Base-by-base conservation (phyloP, 768 basidiomycete genomes). In the Scleroderma citrinum region DNA sequence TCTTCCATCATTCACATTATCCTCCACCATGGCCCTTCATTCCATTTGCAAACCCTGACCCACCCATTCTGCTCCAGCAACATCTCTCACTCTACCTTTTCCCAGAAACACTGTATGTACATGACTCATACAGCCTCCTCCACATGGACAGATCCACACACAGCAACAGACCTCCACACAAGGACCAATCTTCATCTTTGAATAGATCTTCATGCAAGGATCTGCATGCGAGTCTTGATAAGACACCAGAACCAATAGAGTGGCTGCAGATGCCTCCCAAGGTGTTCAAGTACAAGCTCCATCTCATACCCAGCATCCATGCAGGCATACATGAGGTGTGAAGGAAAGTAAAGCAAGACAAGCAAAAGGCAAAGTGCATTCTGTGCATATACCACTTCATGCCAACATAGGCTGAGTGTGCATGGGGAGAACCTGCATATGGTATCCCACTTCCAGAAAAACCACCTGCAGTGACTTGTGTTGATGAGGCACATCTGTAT, bases 401-500 rank as follows among this genome's bases (percentile, higher is more conserved):
- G 50, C 53, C 38, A 41, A 40, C 54, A 41, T 31, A 55, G 56
- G 38, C 52, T 26, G 56, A 61, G 59, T 46, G 32, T 58, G 51
- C 42, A 67, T 41, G 57, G 49, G 7, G 29, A 36, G 65, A 57
- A 2, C 66, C 61, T 1, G 61, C 39, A 13, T 56, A 71, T 35
- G 71, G 58, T 35, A 60, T 70, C 10, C 42, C 63, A 0, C 59
- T 63, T 39, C 63, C 60, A n/a, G 62, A 64, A 23, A 59, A 51
- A 20, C 61, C 65, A 0, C 54, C 50, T 4, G 54, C 49, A 14
- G 31, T 20, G 44, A 61, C 35, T 32, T 59, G 16, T 35, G 61
- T 56, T 5, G 63, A 63, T 20, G 75, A 72, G 45, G 76, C 73
- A 1, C 78, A 82, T 56, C 64, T 82, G 16, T 77, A 79, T 47